phyloP scores from a whole-genome alignment of 176 grass and related monocot genomes.

The Saccharum officinarum region DNA sequence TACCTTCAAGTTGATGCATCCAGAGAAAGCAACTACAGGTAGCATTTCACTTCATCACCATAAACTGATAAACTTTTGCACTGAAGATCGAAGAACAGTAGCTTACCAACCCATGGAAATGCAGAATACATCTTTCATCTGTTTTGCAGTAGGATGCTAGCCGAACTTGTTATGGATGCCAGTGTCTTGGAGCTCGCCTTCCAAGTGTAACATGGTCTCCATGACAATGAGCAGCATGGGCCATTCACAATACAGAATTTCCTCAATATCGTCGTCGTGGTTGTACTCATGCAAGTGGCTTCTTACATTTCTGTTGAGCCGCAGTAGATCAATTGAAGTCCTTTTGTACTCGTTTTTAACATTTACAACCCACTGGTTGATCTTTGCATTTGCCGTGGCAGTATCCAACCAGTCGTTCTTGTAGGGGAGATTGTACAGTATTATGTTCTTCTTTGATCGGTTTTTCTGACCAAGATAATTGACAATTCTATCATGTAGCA shows the following conservation, averaged over 20 bases:
- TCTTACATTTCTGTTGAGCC: conserved; percentile 18
- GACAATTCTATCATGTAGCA: neutral
- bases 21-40: no score
- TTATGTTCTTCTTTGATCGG: neutral
- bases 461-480: neutral
- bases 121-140: neutral
- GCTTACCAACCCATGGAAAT: neutral
- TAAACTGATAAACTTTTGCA: neutral
- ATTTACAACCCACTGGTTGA: conserved; percentile 1
- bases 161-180: conserved; percentile 12
- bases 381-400: neutral
- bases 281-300: conserved; percentile 2
- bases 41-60: no score
- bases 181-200: conserved; percentile 1
- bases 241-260: conserved; percentile 20
- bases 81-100: no score
- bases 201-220: neutral
- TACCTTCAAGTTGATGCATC: neutral
- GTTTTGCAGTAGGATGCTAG: neutral
- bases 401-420: neutral
- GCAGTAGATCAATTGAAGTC: neutral
- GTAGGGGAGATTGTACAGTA: conserved; percentile 2
- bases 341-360: neutral
- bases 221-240: conserved; percentile 1
- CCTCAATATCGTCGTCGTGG: neutral